Base-by-base conservation (phyloP, 129 eudicot genomes). In the Kitagawia praeruptora region DNA sequence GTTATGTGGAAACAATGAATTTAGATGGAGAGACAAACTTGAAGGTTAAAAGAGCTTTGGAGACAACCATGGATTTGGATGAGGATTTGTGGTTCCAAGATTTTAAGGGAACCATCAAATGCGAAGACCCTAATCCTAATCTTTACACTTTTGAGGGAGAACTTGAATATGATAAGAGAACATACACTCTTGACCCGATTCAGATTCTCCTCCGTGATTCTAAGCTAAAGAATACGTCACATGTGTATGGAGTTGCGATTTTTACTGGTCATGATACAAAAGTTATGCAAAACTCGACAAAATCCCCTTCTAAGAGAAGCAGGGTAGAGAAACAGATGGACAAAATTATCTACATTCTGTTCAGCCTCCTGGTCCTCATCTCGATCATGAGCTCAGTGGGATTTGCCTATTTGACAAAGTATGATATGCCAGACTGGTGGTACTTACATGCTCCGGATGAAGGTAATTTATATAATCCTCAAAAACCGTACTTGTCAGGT, bases 1-100 rank as follows among this genome's bases (percentile, higher is more conserved):
- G 91, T 82, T 87, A 87, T n/a, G 88, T 87, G 21, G 91, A 85
- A 74, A 87, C 90, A 8, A 87, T 87, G 89, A 87, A 87, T 54
- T 79, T 87, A 48, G 89, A 84, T 5, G 87, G 89, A 1, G 88
- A 87, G 82, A 87, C 90, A 18, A 87, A 87, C 78, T 77, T 87
- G 61, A 84, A 87, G 63, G 87, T 87, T 16, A 87, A 85, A 80
- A 78, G 88, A 80, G 80, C 85, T 18, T 77, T 87, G 76, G 91
- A 87, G 63, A 83, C 83, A 6, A 87, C 87, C 11, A 72, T 84
- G 75, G 80, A 80, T 5, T 80, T 87, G 80, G 90, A 84, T 46
- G 76, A 87, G 10, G 87, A 87, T 74, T 14, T 13, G 5, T 37
- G 46, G 74, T 87, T 84, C 37, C 82, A 77, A 70, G 90, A 84